These are phyloP conservation scores for Heterobasidion annosum DNA, from an alignment of 1,284 basidiomycete genomes.

Conservation along the genomic window DNA sequence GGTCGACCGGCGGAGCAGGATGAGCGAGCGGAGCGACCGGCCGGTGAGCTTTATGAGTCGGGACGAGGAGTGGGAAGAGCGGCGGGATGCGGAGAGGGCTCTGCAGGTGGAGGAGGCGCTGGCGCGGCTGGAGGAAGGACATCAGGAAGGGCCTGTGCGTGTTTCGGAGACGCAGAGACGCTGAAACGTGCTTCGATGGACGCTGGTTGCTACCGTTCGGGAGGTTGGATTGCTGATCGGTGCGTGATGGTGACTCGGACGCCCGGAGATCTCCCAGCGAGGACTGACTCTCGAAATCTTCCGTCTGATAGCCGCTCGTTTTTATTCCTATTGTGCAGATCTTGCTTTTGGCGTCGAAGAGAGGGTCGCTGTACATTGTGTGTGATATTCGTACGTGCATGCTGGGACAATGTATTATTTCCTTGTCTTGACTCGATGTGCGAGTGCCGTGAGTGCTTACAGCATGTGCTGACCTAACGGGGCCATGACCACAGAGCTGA, in stretches of 20 bases:
- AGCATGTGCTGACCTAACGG: no score
- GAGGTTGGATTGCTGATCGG: background rate
- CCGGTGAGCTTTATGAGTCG: slow-evolving; percentile 45
- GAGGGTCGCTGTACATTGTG: no score
- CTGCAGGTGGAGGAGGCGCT: slow-evolving; percentile 47
- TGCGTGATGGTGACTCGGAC: background rate
- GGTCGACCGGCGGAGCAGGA: slow-evolving; percentile 16
- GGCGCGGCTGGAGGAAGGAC: slow-evolving; percentile 32
- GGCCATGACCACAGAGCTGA: no score
- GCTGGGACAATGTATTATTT: no score
- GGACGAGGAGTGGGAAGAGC: slow-evolving; percentile 50
- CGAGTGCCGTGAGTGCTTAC: no score
- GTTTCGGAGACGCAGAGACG: background rate
- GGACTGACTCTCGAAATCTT: background rate
- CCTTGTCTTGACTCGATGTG: no score
- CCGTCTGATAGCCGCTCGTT: no score
- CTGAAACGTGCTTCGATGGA: background rate
- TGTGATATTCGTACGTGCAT: no score
- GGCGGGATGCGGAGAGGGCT: slow-evolving; percentile 43
- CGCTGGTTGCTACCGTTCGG: background rate
- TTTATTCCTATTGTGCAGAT: no score
- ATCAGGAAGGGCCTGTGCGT: background rate
- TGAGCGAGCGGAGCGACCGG: slow-evolving; percentile 19
- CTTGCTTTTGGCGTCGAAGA: no score
- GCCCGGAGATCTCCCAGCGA: background rate